These are phyloP conservation scores for Rhizoclosmatium sp. DNA, from an alignment of 192 early-diverging fungal species.

Conservation along the genomic window DNA sequence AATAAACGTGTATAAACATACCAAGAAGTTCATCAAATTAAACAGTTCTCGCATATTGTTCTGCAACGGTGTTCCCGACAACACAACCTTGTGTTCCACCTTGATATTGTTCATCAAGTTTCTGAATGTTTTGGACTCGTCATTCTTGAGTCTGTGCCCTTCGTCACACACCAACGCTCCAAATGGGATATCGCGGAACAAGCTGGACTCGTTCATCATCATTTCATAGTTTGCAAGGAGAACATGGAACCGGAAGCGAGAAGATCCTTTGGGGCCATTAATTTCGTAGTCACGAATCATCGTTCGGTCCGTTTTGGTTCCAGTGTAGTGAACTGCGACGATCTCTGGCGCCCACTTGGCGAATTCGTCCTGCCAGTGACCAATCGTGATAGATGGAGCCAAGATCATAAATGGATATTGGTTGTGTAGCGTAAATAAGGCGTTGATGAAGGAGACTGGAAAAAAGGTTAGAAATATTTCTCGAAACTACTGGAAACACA, in stretches of 20 bases:
- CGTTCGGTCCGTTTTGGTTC: slow-evolving; percentile 49
- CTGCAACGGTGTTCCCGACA: slow-evolving; percentile 64
- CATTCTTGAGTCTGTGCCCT: slow-evolving; percentile 81
- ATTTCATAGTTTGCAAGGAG: slow-evolving; percentile 72
- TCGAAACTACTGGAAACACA: slow-evolving; percentile 4
- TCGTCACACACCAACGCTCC: slow-evolving; percentile 77
- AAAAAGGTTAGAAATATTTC: not conserved
- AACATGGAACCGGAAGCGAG: slow-evolving; percentile 68
- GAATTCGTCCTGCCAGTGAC: slow-evolving; percentile 79
- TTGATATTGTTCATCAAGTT: slow-evolving; percentile 57
- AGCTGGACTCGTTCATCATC: slow-evolving; percentile 49
- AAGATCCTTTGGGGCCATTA: slow-evolving; percentile 35
- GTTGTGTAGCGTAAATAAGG: slow-evolving; percentile 53
- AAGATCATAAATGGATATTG: slow-evolving; percentile 72
- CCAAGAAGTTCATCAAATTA: slow-evolving; percentile 75
- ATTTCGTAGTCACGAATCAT: slow-evolving; percentile 63
- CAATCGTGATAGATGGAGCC: slow-evolving; percentile 69
- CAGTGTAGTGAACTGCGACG: slow-evolving; percentile 63
- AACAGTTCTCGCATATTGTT: slow-evolving; percentile 78
- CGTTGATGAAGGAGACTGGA: slow-evolving; percentile 60
- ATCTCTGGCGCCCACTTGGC: slow-evolving; percentile 73
- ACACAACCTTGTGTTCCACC: slow-evolving; percentile 60
- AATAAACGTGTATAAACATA: slow-evolving; percentile 1
- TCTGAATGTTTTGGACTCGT: slow-evolving; percentile 64
- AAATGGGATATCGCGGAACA: slow-evolving; percentile 66